A percentile compares a stretch with the other conserved stretches of the same genome.
phyloP scores from a whole-genome alignment of 805 yeast species.

The Ogataea trehalophila region DNA sequence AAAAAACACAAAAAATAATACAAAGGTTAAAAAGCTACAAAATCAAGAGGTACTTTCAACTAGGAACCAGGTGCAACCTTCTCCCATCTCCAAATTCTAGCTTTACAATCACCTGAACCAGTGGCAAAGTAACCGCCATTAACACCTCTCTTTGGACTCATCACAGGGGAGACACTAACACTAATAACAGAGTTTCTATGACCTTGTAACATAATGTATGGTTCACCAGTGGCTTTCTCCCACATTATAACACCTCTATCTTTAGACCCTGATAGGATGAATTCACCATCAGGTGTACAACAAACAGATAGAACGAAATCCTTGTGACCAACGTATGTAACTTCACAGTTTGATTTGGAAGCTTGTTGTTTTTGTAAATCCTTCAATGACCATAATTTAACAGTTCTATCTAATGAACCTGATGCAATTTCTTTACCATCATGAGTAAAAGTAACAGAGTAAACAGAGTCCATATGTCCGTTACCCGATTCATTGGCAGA shows the following conservation, averaged over 20 bases:
- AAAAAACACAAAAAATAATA: slow-evolving; percentile 1
- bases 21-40: slow-evolving; percentile 1
- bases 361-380: slow-evolving; percentile 44
- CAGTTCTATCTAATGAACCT: slow-evolving; percentile 93
- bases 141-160: slow-evolving; percentile 44
- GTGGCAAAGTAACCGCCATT: slow-evolving; percentile 88
- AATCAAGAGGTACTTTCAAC: background rate
- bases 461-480: slow-evolving; percentile 95
- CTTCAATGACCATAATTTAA: slow-evolving; percentile 90
- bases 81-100: slow-evolving; percentile 92
- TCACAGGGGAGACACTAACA: slow-evolving; percentile 84
- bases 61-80: slow-evolving; percentile 22
- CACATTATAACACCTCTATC: slow-evolving; percentile 97
- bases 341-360: slow-evolving; percentile 65
- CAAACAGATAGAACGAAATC: slow-evolving; percentile 94
- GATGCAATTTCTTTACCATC: slow-evolving; percentile 89
- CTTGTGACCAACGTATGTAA: slow-evolving; percentile 91
- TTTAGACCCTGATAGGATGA: slow-evolving; percentile 89
- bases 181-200: slow-evolving; percentile 94
- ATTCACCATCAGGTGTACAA: slow-evolving; percentile 87
- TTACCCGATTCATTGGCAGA: slow-evolving; percentile 83
- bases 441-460: slow-evolving; percentile 88
- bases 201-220: slow-evolving; percentile 92
- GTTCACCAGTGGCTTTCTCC: slow-evolving; percentile 90
- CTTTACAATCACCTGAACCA: slow-evolving; percentile 96